A percentile compares a stretch with the other conserved stretches of the same genome.
Conservation (phyloP, 352 stramenopile genomes). For the Phytophthora constricta region DNA sequence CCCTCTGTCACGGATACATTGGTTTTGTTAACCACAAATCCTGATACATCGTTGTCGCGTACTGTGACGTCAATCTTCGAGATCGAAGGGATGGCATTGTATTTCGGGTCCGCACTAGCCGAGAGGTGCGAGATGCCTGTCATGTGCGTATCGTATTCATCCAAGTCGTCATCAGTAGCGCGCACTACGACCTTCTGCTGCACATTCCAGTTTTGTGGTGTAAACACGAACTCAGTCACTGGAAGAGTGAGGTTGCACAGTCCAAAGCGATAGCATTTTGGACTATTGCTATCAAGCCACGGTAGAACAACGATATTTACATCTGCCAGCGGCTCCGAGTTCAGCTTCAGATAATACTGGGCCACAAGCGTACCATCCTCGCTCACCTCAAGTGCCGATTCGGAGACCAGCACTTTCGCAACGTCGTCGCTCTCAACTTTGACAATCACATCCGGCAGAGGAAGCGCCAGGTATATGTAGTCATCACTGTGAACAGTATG, state of each 20-base stretch:
- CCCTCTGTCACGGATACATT: conserved; percentile 56
- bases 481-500: conserved; percentile 75
- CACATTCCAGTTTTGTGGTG: conserved; percentile 67
- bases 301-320: conserved; percentile 71
- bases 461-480: conserved; percentile 58
- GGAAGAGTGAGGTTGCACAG: conserved; percentile 77
- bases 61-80: conserved; percentile 70
- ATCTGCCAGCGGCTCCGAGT: conserved; percentile 63
- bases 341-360: conserved; percentile 59
- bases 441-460: conserved; percentile 46
- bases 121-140: conserved; percentile 76
- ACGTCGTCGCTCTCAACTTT: conserved; percentile 70
- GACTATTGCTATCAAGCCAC: conserved; percentile 67
- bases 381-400: conserved; percentile 56
- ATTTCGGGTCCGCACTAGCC: conserved; percentile 75
- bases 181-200: conserved; percentile 57
- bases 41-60: conserved; percentile 67
- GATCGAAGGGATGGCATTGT: conserved; percentile 58
- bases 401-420: conserved; percentile 63
- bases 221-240: conserved; percentile 62
- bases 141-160: conserved; percentile 68
- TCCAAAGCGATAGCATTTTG: conserved; percentile 74
- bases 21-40: conserved; percentile 51
- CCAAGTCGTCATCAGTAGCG: conserved; percentile 70
- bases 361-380: conserved; percentile 55